Base-by-base conservation (phyloP, 306 rosid genomes). In the Carpinus viminea region DNA sequence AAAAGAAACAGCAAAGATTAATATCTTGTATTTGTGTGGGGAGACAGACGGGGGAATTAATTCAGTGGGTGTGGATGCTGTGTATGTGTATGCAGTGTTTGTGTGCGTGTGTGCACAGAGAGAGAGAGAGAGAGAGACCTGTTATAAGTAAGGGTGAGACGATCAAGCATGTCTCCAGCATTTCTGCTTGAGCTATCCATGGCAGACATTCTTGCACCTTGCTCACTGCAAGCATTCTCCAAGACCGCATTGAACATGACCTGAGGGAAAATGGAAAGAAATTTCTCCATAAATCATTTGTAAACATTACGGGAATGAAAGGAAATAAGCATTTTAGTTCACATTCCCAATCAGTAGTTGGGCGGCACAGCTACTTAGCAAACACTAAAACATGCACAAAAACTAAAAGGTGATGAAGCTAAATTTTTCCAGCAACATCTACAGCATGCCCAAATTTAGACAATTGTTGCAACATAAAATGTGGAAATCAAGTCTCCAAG, bases 131-230 rank as follows among this genome's bases (percentile, higher is more conserved):
- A 59, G 46, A 79, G 62, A 80, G 82, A 94, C 99, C 97, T 91
- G 85, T 95, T 93, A 81, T 95, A 95, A 45, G 94, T 85, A 75
- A 95, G 96, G 76, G 99, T 95, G 79, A 95, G 98, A 75, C 99
- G 99, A 77, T 93, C 99, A 84, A 95, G 99, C 98, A 95, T 95
- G 0, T 95, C 99, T 38, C 99, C 99, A 0, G 99, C 99, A 81
- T 95, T 95, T 87, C 99, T 95, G 91, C 99, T 95, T 59, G 99
- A 93, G 83, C 99, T 93, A 84, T 95, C 99, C 99, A 95, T 93
- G 68, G 99, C 99, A 75, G 99, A 95, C 99, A 95, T 93, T 82
- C 99, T 90, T 31, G 99, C 99, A 74, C 99, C 99, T 83, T 95
- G 99, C 80, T 95, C 99, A 91, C 99, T 95, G 88, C 96, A 90